Percentiles rank a stretch among this genome's conserved stretches.
Evolutionary conservation across 2,329 filamentous ascomycete genomes (phyloP).

Genomic region (Cylindrodendrum hubeiense): DNA sequence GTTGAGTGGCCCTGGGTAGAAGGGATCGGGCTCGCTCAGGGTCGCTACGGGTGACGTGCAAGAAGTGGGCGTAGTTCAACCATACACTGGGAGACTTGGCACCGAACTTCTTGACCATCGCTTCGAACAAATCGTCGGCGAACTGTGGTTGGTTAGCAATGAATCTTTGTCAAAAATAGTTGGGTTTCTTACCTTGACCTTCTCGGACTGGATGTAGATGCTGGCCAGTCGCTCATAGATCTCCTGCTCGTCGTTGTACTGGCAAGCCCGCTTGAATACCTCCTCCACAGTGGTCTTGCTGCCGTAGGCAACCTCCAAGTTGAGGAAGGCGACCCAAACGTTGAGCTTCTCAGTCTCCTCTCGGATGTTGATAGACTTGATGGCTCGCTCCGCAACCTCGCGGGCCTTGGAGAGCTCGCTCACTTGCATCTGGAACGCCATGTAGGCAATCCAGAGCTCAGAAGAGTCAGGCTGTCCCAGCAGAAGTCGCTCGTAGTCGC

Average conservation of each 20-base stretch:
- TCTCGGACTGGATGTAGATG: slow-evolving; percentile 94
- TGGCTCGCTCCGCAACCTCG: slow-evolving; percentile 89
- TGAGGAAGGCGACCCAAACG: slow-evolving; percentile 94
- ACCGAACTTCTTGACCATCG: slow-evolving; percentile 90
- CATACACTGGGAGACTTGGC: slow-evolving; percentile 84
- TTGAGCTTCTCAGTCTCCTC: slow-evolving; percentile 95
- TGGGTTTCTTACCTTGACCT: slow-evolving; percentile 75
- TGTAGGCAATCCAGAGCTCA: slow-evolving; percentile 93
- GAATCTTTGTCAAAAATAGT: not conserved
- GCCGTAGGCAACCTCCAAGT: slow-evolving; percentile 92
- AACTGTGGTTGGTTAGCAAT: slow-evolving; percentile 68
- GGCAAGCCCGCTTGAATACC: slow-evolving; percentile 91
- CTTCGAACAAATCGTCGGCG: slow-evolving; percentile 89
- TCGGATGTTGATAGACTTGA: slow-evolving; percentile 90
- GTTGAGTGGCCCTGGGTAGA: slow-evolving; percentile 86
- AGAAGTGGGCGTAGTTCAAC: slow-evolving; percentile 95
- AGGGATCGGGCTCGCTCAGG: slow-evolving; percentile 83
- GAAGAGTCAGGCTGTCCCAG: slow-evolving; percentile 95
- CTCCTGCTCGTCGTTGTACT: slow-evolving; percentile 92
- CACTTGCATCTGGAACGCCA: slow-evolving; percentile 97
- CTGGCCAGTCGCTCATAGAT: slow-evolving; percentile 90
- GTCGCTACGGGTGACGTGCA: slow-evolving; percentile 79
- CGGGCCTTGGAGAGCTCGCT: slow-evolving; percentile 90
- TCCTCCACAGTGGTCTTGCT: slow-evolving; percentile 85
- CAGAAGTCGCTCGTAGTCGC: slow-evolving; percentile 93